These are phyloP conservation scores for Cupressus sempervirens DNA, from an alignment of 75 land plant species.

Conservation along the genomic window DNA sequence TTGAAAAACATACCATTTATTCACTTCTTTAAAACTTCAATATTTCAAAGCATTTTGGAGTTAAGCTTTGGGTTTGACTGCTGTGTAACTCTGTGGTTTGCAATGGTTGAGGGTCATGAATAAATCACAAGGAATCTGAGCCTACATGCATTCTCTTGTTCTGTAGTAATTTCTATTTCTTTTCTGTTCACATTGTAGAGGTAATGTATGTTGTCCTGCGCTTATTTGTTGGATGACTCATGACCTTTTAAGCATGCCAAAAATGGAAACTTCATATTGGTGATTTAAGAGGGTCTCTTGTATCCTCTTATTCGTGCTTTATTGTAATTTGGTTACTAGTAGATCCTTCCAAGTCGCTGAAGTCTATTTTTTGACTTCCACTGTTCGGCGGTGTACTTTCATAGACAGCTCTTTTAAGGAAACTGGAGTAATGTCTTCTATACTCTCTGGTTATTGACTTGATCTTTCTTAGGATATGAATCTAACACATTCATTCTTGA, in stretches of 20 bases:
- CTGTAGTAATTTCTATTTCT: not conserved
- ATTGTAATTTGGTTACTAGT: not conserved
- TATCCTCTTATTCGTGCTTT: not conserved
- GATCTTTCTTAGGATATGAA: not conserved
- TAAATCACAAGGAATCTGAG: too few species aligned
- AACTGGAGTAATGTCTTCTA: not conserved
- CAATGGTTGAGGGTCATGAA: not conserved
- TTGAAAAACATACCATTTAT: too few species aligned
- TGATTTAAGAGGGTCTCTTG: not conserved
- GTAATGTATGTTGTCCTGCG: not conserved
- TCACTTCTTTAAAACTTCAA: too few species aligned
- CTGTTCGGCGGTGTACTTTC: not conserved
- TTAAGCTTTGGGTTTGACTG: not conserved
- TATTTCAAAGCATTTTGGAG: too few species aligned
- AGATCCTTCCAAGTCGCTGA: not conserved
- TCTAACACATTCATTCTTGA: not conserved
- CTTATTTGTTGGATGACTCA: not conserved
- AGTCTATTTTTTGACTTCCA: not conserved
- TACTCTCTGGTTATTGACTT: not conserved
- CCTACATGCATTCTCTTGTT: not conserved
- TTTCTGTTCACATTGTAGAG: not conserved
- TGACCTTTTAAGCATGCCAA: not conserved
- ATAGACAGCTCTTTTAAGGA: not conserved
- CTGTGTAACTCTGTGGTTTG: not conserved
- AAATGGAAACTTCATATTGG: not conserved